Evolutionary conservation across 208 protist species (phyloP).

Genomic region (Leishmania aethiopica): DNA sequence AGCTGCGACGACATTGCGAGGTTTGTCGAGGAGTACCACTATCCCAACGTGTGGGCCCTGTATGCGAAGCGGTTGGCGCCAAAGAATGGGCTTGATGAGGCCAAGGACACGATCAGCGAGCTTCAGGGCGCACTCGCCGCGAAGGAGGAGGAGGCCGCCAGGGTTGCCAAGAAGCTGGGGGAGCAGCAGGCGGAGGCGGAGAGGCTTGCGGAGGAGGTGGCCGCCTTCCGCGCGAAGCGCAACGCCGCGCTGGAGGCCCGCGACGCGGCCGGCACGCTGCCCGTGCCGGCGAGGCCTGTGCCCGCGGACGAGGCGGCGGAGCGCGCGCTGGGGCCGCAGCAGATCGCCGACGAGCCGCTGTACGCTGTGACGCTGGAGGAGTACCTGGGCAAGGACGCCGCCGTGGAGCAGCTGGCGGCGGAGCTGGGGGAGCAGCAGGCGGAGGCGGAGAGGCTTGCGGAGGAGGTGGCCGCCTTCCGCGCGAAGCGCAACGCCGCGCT

Average conservation of each 20-base stretch:
- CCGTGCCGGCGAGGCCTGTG: conserved; percentile 10
- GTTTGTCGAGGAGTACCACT: neutral
- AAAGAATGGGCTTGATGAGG: neutral
- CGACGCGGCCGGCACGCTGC: conserved; percentile 35
- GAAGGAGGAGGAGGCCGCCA: conserved; percentile 13
- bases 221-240: conserved; percentile 25
- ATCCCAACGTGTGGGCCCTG: neutral
- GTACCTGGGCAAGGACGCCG: neutral
- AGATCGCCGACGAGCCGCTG: conserved; percentile 33
- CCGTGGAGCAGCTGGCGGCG: neutral
- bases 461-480: conserved; percentile 11
- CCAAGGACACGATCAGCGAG: neutral
- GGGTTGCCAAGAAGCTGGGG: conserved; percentile 14
- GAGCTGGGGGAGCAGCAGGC: neutral
- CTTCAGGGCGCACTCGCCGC: conserved; percentile 3
- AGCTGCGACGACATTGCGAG: neutral
- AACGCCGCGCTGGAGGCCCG: conserved; percentile 36
- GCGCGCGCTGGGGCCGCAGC: conserved; percentile 16
- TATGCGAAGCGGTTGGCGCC: neutral
- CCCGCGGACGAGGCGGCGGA: conserved; percentile 8
- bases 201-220: conserved; percentile 3
- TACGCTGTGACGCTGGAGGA: conserved; percentile 27
- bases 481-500: neutral
- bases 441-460: neutral
- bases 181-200: conserved; percentile 8